Percentiles rank a stretch among this genome's conserved stretches.
Conservation (phyloP, 768 basidiomycete genomes). For the Arthromyces matolae region DNA sequence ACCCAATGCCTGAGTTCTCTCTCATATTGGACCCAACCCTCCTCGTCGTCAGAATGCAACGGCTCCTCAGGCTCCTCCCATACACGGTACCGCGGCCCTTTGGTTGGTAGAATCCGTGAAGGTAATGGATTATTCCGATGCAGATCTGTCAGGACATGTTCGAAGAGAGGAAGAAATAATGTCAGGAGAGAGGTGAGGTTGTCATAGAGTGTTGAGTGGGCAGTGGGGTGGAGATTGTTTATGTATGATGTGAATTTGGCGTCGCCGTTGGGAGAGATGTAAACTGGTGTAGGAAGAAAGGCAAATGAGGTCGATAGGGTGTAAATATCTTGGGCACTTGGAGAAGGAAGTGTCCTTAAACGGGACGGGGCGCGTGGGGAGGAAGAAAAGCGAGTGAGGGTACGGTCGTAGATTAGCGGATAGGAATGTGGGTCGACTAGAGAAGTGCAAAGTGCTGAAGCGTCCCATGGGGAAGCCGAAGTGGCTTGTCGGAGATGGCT, state of each 20-base stretch:
- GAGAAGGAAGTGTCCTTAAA: slow-evolving; percentile 26
- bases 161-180: slow-evolving; percentile 44
- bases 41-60: slow-evolving; percentile 46
- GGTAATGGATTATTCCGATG: slow-evolving; percentile 44
- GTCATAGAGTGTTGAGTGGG: slow-evolving; percentile 25
- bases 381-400: slow-evolving; percentile 27
- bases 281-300: slow-evolving; percentile 43
- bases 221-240: slow-evolving; percentile 44
- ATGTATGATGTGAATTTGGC: slow-evolving; percentile 45
- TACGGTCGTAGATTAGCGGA: slow-evolving; percentile 37
- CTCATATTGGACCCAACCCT: slow-evolving; percentile 42
- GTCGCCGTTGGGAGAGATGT: slow-evolving; percentile 27
- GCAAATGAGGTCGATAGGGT: slow-evolving; percentile 37
- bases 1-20: slow-evolving; percentile 40
- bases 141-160: slow-evolving; percentile 48
- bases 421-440: slow-evolving; percentile 40
- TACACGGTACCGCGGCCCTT: slow-evolving; percentile 33
- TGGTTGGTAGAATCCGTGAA: slow-evolving; percentile 37
- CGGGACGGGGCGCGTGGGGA: slow-evolving; percentile 16
- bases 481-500: slow-evolving; percentile 15
- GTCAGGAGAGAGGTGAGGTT: slow-evolving; percentile 24
- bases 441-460: slow-evolving; percentile 20
- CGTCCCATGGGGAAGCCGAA: slow-evolving; percentile 5
- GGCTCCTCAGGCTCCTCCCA: slow-evolving; percentile 51
- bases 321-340: slow-evolving; percentile 31